A percentile compares a stretch with the other conserved stretches of the same genome.
phyloP scores from a whole-genome alignment of 164 flowering plant genomes.

The Pachysandra terminalis region DNA sequence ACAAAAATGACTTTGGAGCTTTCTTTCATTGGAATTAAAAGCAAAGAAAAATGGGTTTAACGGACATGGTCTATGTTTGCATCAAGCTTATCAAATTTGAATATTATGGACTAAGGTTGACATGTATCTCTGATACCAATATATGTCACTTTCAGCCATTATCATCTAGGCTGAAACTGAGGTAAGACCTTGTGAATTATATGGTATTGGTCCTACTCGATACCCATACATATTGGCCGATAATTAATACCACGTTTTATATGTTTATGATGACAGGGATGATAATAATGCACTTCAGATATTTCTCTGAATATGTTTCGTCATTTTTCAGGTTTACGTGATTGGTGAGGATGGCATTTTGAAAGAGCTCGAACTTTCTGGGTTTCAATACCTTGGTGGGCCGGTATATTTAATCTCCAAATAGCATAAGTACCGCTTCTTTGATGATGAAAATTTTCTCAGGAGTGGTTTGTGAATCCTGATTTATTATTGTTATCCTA shows the following conservation, averaged over 20 bases:
- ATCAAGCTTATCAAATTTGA: too few species aligned
- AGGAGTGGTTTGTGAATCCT: too few species aligned
- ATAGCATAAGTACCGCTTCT: background rate
- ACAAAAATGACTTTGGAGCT: too few species aligned
- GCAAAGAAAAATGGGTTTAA: too few species aligned
- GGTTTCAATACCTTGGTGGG: constrained; percentile 88
- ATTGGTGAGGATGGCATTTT: constrained; percentile 97
- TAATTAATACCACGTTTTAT: too few species aligned
- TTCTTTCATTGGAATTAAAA: too few species aligned
- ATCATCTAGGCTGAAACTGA: too few species aligned
- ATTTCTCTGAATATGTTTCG: constrained; percentile 5
- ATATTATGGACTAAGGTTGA: too few species aligned
- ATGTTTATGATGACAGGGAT: background rate
- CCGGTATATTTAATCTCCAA: constrained; percentile 55
- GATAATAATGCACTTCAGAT: background rate
- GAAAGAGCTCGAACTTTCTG: constrained; percentile 98
- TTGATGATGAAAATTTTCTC: background rate
- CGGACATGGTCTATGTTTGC: too few species aligned
- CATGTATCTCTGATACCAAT: too few species aligned
- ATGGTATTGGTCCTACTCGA: background rate
- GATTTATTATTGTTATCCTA: background rate
- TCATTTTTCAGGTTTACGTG: constrained; percentile 69
- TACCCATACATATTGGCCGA: too few species aligned
- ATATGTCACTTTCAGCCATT: too few species aligned
- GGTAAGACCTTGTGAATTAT: background rate